Percentiles rank a stretch among this genome's conserved stretches.
Conservation (phyloP, 1,284 basidiomycete genomes). For the Earliella scabrosa region DNA sequence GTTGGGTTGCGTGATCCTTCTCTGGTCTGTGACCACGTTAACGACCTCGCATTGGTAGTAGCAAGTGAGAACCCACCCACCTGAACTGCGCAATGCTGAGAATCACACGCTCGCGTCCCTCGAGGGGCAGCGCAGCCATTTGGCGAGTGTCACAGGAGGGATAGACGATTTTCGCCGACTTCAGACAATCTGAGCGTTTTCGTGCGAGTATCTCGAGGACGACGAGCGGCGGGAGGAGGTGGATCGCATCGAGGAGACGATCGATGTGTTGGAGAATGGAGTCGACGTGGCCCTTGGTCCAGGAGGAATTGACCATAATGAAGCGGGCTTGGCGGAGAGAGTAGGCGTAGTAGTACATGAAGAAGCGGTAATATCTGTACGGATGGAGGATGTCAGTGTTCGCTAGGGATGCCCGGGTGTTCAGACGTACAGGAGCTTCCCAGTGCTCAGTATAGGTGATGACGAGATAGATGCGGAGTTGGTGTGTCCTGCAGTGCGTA, state of each 20-base stretch:
- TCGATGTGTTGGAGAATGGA: conserved; percentile 67
- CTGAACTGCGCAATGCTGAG: conserved; percentile 92
- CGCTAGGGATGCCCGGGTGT: no score
- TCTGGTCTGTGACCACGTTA: conserved; percentile 70
- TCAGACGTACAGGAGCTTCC: conserved; percentile 80
- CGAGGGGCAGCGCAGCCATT: conserved; percentile 68
- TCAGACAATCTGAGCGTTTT: conserved; percentile 17
- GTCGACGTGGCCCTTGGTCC: conserved; percentile 90
- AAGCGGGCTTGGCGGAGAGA: conserved; percentile 80
- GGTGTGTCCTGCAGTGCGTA: conserved; percentile 65
- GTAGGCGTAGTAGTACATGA: conserved; percentile 83
- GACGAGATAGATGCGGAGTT: conserved; percentile 67
- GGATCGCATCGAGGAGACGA: conserved; percentile 47
- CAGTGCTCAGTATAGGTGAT: conserved; percentile 59
- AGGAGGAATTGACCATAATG: conserved; percentile 93
- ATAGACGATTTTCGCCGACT: conserved; percentile 67
- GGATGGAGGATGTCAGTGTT: conserved; percentile 7
- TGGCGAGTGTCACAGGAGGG: conserved; percentile 91
- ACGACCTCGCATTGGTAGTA: neutral
- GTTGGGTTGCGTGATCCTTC: conserved; percentile 90
- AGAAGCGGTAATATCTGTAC: conserved; percentile 89
- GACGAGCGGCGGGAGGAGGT: conserved; percentile 34
- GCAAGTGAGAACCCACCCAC: conserved; percentile 43
- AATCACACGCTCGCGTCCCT: conserved; percentile 66
- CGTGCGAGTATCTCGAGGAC: conserved; percentile 33